Base-by-base conservation (phyloP, 306 rosid genomes). In the Oemleria cerasiformis region DNA sequence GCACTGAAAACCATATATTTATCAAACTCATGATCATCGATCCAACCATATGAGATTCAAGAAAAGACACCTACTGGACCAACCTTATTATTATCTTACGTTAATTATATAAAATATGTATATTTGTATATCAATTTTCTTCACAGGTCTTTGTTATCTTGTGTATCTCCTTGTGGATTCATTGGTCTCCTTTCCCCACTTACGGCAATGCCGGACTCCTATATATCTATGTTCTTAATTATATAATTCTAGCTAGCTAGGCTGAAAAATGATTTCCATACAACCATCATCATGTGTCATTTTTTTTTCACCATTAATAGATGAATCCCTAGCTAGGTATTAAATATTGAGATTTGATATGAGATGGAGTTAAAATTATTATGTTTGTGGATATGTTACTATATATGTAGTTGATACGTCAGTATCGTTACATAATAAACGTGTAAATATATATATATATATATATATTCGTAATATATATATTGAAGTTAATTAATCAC, bases 1-100 rank as follows among this genome's bases (percentile, higher is more conserved):
- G 65, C 74, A 70, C 65, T 42, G 74, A 70, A 68, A 21, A 41
- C 53, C 74, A 70, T 56, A 20, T 10, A 56, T 41, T 41, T 9
- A 19, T 23, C 55, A 70, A 70, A 57, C 42, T 63, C 10, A 25
- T 39, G 38, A 55, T 17, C 20, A 19, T 21, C 8, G 5, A 21
- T 9, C 61, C 14, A 59, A 59, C 42, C 3, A 34, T 30, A 30
- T 2, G 11, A 70, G 56, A 9, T 25, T 44, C 55, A 70, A 70
- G 66, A 70, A 16, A 70, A 15, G 55, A 17, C 57, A 70, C 74
- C 54, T 41, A 9, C 11, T 41, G 53, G 65, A 41, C 54, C 55
- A 41, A n/a, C 36, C 36, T 30, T 30, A 30, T 30, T 30, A 30
- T 30, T 30, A 30, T 30, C n/a, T n/a, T 30, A 30, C 3, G n/a